A percentile compares a stretch with the other conserved stretches of the same genome.
Evolutionary conservation across 2,329 filamentous ascomycete genomes (phyloP).

Genomic region (Trichothecium roseum): DNA sequence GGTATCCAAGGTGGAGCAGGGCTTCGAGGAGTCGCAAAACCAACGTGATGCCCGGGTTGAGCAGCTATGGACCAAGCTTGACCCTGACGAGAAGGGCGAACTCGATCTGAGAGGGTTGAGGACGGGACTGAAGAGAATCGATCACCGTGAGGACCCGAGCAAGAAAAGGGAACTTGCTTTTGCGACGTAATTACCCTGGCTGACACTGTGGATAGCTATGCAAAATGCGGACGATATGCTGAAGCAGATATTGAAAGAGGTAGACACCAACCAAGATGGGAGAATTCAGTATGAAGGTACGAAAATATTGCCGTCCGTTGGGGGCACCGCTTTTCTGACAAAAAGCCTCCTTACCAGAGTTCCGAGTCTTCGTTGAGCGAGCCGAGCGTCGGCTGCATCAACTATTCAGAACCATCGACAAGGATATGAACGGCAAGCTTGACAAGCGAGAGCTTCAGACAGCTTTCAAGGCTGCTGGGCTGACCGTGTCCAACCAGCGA

Average conservation of each 20-base stretch:
- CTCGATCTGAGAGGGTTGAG: slow-evolving; percentile 78
- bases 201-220: slow-evolving; percentile 37
- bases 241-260: slow-evolving; percentile 65
- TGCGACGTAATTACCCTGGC: neutral
- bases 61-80: slow-evolving; percentile 74
- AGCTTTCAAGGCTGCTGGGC: slow-evolving; percentile 69
- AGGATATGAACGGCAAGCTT: slow-evolving; percentile 73
- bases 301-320: slow-evolving; percentile 11
- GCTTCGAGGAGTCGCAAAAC: slow-evolving; percentile 67
- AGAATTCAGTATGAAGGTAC: slow-evolving; percentile 84
- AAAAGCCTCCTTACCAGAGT: slow-evolving; percentile 48
- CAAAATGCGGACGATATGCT: slow-evolving; percentile 89
- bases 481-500: slow-evolving; percentile 67
- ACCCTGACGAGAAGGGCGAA: slow-evolving; percentile 64
- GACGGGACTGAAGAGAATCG: slow-evolving; percentile 75
- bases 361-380: slow-evolving; percentile 75
- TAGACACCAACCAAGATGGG: slow-evolving; percentile 81
- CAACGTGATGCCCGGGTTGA: slow-evolving; percentile 74
- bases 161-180: neutral
- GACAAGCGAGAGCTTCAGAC: slow-evolving; percentile 74
- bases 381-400: slow-evolving; percentile 74
- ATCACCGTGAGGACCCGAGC: slow-evolving; percentile 63
- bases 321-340: slow-evolving; percentile 3
- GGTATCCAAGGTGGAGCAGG: slow-evolving; percentile 44
- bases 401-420: slow-evolving; percentile 81